These are phyloP conservation scores for Sparassis latifolia DNA, from an alignment of 1,284 basidiomycete genomes.

Conservation along the genomic window DNA sequence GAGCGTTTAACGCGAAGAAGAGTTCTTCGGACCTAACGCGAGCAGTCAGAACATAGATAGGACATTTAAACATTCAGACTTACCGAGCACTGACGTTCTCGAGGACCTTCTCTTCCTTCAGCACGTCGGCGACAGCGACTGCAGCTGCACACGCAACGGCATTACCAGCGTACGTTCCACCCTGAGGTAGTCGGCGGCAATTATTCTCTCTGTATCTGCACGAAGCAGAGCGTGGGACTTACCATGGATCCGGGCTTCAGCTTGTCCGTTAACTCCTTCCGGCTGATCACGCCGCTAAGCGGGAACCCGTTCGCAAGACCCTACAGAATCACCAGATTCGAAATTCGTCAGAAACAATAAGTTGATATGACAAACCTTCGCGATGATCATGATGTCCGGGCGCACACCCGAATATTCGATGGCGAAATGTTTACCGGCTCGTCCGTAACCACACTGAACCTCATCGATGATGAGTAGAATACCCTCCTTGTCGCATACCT, in stretches of 20 bases:
- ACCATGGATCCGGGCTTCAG: slow-evolving; percentile 80
- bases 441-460: slow-evolving; percentile 86
- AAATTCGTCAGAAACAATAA: not conserved
- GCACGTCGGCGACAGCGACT: slow-evolving; percentile 72
- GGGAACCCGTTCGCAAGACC: slow-evolving; percentile 95
- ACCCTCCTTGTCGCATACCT: slow-evolving; percentile 82
- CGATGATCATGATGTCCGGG: slow-evolving; percentile 86
- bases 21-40: slow-evolving; percentile 63
- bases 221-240: slow-evolving; percentile 7
- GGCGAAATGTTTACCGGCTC: slow-evolving; percentile 85
- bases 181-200: slow-evolving; percentile 34
- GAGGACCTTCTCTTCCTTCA: slow-evolving; percentile 73
- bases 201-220: not conserved
- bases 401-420: slow-evolving; percentile 75
- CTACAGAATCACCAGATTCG: slow-evolving; percentile 24
- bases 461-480: slow-evolving; percentile 84
- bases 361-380: slow-evolving; percentile 52
- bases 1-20: slow-evolving; percentile 49
- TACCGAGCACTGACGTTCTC: slow-evolving; percentile 74
- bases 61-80: slow-evolving; percentile 7
- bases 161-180: slow-evolving; percentile 89
- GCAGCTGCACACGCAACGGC: slow-evolving; percentile 87
- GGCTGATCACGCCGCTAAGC: slow-evolving; percentile 78
- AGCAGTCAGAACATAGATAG: not conserved
- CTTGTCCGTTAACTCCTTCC: slow-evolving; percentile 78